Percentiles rank a stretch among this genome's conserved stretches.
These are phyloP conservation scores for Debaryomyces fabryi DNA, from an alignment of 1,139 yeast genomes.

Conservation along the genomic window DNA sequence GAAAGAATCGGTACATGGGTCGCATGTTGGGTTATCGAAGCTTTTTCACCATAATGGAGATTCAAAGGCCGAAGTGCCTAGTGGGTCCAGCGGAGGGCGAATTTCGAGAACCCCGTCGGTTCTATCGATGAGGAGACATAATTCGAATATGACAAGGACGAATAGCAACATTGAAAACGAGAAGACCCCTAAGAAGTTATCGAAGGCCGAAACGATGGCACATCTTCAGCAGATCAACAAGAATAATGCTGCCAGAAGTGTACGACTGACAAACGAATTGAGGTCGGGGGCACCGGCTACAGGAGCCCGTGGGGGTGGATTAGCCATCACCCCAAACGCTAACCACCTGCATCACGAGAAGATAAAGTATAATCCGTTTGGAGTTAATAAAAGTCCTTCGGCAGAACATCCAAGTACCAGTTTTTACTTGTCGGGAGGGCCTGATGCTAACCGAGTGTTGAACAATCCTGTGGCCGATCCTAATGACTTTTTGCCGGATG, in stretches of 20 bases:
- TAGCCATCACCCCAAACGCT: background rate
- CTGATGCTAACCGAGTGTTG: conserved; percentile 47
- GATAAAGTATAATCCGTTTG: conserved; percentile 51
- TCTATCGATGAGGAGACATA: conserved; percentile 32
- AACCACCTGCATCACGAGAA: conserved; percentile 28
- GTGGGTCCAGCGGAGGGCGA: conserved; percentile 10
- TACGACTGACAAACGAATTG: conserved; percentile 13
- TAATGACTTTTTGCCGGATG: conserved; percentile 61
- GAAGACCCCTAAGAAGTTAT: conserved; percentile 28
- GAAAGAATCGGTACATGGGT: conserved; percentile 5
- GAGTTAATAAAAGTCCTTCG: conserved; percentile 40
- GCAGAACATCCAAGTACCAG: conserved; percentile 42
- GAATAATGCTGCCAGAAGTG: conserved; percentile 29
- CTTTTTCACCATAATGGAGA: conserved; percentile 25
- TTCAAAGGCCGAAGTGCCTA: conserved; percentile 11
- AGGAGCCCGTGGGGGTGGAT: conserved; percentile 9
- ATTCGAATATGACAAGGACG: conserved; percentile 17
- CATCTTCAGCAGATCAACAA: conserved; percentile 39
- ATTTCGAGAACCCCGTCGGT: conserved; percentile 29
- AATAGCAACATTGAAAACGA: conserved; percentile 5
- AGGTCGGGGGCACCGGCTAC: conserved; percentile 4
- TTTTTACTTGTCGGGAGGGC: conserved; percentile 43
- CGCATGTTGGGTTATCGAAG: conserved; percentile 32
- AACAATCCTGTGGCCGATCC: conserved; percentile 72
- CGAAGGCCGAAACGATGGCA: conserved; percentile 44